Conservation (phyloP, 148 eudicot genomes). For the Cornus kousa region DNA sequence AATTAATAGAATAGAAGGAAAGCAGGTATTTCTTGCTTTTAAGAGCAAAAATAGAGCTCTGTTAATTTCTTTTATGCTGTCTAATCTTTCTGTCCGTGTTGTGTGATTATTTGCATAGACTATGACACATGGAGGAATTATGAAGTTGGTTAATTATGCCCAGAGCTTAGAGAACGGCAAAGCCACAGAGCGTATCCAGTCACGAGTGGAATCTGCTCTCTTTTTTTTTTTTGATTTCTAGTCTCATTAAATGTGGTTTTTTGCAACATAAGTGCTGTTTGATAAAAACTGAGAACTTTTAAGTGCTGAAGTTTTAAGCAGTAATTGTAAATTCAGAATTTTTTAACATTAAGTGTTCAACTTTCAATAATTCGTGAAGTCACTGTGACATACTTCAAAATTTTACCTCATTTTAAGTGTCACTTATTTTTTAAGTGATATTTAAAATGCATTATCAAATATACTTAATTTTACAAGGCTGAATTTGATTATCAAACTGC, state of each 20-base stretch:
- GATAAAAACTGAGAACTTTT: too few relatives aligned
- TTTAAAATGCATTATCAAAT: too few relatives aligned
- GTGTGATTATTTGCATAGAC: constrained; percentile 36
- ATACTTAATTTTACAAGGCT: too few relatives aligned
- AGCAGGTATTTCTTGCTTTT: constrained; percentile 45
- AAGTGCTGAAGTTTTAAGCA: too few relatives aligned
- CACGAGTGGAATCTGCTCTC: constrained; percentile 18
- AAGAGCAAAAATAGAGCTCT: neutral
- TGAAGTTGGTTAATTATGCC: constrained; percentile 43
- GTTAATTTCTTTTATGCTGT: neutral
- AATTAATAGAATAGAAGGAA: constrained; percentile 47
- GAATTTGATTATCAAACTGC: too few relatives aligned
- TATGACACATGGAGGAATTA: constrained; percentile 44
- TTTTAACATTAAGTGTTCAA: too few relatives aligned
- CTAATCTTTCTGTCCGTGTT: neutral
- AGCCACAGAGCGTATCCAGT: constrained; percentile 53
- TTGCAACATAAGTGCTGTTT: neutral
- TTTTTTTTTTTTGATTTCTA: neutral
- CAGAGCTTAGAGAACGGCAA: constrained; percentile 30
- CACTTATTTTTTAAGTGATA: too few relatives aligned
- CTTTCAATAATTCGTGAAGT: too few relatives aligned
- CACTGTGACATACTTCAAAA: too few relatives aligned
- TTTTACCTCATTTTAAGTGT: too few relatives aligned
- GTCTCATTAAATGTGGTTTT: neutral
- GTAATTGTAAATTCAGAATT: too few relatives aligned